Evolutionary conservation across 768 basidiomycete species (phyloP), one percentile per base, ranked within the genome.

Genomic region (Phanerochaete carnosa): DNA sequence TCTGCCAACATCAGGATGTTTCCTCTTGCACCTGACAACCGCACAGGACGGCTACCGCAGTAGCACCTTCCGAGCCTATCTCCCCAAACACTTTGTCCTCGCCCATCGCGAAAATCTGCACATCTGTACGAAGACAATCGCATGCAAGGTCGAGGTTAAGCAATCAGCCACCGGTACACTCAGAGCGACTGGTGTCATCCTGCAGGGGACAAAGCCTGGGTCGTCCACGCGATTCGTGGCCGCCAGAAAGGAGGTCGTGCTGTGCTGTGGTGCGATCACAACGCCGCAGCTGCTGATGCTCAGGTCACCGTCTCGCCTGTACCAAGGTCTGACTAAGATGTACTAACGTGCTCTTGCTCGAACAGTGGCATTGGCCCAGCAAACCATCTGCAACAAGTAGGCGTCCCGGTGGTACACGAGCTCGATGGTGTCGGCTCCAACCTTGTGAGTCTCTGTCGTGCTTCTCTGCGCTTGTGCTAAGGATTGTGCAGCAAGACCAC

Each of bases 111-210:
- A 46, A 12, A 30, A 28, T 32, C 57, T 59, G n/a, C 29, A 51
- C 19, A 51, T 51, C 8, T 59, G 57, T 49, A 51, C 49, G 46
- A 50, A 59, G 23, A 51, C 47, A 7, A 30, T 59, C 26, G 49
- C 32, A 5, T 30, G 57, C 22, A 59, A 58, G 47, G 29, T 59
- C 29, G 49, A 59, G 9, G 6, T 59, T n/a, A 19, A 22, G 25
- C 26, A 22, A 2, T 19, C 43, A 12, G 19, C 13, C 2, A 11
- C 26, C 22, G 56, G 56, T 5, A 3, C 43, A 1, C 45, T 57
- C 19, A 23, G 45, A 22, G 56, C 56, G 6, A 30, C 28, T 7
- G 56, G 56, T 19, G 45, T 57, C n/a, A 13, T 39, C 1, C n/a
- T 55, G 22, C 54, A 55, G 25, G 6, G n/a, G 2, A 2, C 33